A percentile compares a stretch with the other conserved stretches of the same genome.
Conservation (phyloP, 805 yeast genomes). For the Ogataea philodendri region DNA sequence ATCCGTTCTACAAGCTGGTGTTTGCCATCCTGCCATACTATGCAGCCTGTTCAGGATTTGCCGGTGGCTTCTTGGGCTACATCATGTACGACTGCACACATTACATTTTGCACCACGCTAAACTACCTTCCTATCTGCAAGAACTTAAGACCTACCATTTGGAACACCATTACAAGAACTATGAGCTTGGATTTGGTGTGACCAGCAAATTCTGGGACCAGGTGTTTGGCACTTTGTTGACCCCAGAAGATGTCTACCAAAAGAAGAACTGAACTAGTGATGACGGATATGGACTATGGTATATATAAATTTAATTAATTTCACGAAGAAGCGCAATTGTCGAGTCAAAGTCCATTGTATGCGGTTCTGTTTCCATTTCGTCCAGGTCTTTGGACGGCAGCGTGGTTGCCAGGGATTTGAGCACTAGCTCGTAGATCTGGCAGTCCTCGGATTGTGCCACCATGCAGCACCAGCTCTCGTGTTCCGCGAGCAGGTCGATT, state of each 20-base stretch:
- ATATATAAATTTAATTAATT: conserved; percentile 3
- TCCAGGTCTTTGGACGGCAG: conserved; percentile 1
- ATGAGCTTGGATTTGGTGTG: conserved; percentile 95
- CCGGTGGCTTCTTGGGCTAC: conserved; percentile 96
- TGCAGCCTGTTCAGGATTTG: conserved; percentile 87
- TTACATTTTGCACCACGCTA: conserved; percentile 86
- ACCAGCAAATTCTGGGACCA: conserved; percentile 92
- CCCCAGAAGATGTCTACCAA: conserved; percentile 43
- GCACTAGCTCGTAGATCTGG: conserved; percentile 19
- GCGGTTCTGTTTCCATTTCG: conserved; percentile 8
- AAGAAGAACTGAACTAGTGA: conserved; percentile 34
- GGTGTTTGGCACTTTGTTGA: conserved; percentile 80
- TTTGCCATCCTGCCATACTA: conserved; percentile 75
- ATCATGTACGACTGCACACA: conserved; percentile 91
- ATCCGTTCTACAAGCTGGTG: conserved; percentile 79
- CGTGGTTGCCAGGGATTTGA: conserved; percentile 13
- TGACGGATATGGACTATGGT: conserved; percentile 6
- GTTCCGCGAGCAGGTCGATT: conserved; percentile 35
- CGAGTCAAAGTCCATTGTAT: conserved; percentile 18
- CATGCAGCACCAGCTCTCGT: conserved; percentile 39
- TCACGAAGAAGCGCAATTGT: conserved; percentile 19
- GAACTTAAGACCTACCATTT: conserved; percentile 84
- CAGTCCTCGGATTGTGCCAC: conserved; percentile 12
- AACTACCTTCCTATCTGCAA: conserved; percentile 73
- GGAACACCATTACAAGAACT: conserved; percentile 97